phyloP scores from a whole-genome alignment of 768 basidiomycete species.

The Cystofilobasidium macerans region DNA sequence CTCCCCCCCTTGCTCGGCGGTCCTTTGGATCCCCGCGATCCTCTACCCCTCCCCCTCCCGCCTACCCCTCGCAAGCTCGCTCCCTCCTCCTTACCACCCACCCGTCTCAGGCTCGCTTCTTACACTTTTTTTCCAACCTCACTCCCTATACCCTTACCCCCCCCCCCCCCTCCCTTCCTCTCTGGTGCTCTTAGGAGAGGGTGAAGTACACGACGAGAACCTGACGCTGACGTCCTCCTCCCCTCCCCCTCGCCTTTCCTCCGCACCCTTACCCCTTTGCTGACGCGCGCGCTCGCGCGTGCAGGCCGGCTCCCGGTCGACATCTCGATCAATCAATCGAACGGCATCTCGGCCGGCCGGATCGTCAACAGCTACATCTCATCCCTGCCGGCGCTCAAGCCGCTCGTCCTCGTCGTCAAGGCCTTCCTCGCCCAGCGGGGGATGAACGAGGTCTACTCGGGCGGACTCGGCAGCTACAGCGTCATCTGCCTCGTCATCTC shows the following conservation, averaged over 20 bases:
- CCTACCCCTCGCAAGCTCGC: no score
- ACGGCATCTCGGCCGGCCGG: slow-evolving; percentile 64
- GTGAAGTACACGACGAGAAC: not conserved
- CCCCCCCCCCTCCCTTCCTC: no score
- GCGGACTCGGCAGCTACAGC: slow-evolving; percentile 86
- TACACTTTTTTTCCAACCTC: no score
- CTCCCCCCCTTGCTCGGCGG: slow-evolving; percentile 23
- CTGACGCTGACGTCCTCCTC: not conserved
- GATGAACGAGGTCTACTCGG: slow-evolving; percentile 97
- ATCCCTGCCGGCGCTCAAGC: slow-evolving; percentile 65
- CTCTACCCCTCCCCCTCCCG: no score
- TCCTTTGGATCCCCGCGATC: no score
- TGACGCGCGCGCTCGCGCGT: not conserved
- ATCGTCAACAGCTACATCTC: slow-evolving; percentile 71
- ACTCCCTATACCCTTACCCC: no score
- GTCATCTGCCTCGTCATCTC: slow-evolving; percentile 86
- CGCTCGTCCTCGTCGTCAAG: slow-evolving; percentile 78
- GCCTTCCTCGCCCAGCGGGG: slow-evolving; percentile 75
- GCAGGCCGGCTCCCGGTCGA: slow-evolving; percentile 74
- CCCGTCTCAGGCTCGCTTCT: no score
- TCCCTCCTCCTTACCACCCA: no score
- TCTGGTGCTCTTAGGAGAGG: no score
- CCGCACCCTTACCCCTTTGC: not conserved
- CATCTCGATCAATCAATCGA: slow-evolving; percentile 82
- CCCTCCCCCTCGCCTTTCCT: no score